Base-by-base conservation (phyloP, 2,329 filamentous ascomycete genomes). In the Helotiales sp. region DNA sequence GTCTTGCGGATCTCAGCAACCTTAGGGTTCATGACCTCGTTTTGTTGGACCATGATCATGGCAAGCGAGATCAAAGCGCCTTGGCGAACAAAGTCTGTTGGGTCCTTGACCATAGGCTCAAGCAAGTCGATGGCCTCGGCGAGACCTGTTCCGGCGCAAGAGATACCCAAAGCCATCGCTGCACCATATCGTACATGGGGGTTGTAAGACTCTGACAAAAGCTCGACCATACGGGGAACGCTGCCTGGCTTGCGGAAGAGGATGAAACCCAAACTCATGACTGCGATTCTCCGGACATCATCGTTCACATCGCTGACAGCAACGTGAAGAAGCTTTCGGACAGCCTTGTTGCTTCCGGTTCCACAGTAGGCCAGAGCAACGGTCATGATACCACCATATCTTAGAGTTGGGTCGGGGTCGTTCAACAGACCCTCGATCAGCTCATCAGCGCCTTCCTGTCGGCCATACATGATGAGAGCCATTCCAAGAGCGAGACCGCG, bases 11-110 rank as follows among this genome's bases (percentile, higher is more conserved):
- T 94, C 1, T 90, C 87, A 24, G 89, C 88, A 57, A 97, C 95
- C 84, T 98, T 97, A 75, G 96, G 94, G 81, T 98, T 99, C 93
- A 97, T 97, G 30, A 91, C 91, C 81, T 99, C 96, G 76, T 98
- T 99, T 79, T 98, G 96, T 82, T 99, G 96, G n/a, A 97, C 92
- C 86, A 99, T 90, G 75, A 99, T 97, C 96, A 99, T 99, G 68
- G 96, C 89, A 66, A 98, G 85, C 2, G 96, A 89, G 74, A 99
- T 98, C 70, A 98, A 84, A 47, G 96, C 95, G 77, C 96, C 96
- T 80, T 99, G 96, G 73, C 96, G 91, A 61, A 99, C 96, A 78
- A 99, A 99, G 82, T 99, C 96, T 66, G 94, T 97, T 7, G 96
- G 96, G 75, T 99, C 96, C 84, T 98, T 99, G 84, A 97, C 94